Evolutionary conservation across 176 grass and related monocot species (phyloP).

Genomic region (Cenchrus americanus): DNA sequence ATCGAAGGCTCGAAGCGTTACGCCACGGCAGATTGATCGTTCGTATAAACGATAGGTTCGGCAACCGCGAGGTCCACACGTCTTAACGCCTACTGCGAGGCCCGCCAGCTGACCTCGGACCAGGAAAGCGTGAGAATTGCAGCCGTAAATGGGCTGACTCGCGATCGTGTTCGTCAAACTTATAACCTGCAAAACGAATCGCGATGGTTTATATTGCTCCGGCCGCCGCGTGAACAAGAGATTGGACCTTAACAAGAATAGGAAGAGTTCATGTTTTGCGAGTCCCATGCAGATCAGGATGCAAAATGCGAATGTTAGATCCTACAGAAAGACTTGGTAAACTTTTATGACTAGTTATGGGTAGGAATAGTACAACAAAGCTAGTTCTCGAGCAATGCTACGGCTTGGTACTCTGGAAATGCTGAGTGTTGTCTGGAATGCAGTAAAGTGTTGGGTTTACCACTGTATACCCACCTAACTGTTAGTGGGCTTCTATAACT

Average conservation of each 20-base stretch:
- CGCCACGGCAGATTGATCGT: conserved; percentile 36
- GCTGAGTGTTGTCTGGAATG: not conserved
- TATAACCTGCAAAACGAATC: conserved; percentile 99
- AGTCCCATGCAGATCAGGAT: conserved; percentile 28
- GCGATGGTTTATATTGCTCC: conserved; percentile 60
- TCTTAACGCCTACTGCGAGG: conserved; percentile 95
- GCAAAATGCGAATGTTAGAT: conserved; percentile 33
- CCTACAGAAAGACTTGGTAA: conserved; percentile 5
- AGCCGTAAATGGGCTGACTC: conserved; percentile 96
- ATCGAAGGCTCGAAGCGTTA: conserved; percentile 42
- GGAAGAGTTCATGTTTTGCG: not conserved
- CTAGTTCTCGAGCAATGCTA: not conserved
- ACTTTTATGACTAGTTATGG: not conserved
- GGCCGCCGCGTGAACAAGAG: conserved; percentile 49
- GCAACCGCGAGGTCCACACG: conserved; percentile 46
- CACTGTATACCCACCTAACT: not conserved
- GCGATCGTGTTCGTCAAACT: conserved; percentile 93
- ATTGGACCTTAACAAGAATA: conserved; percentile 37
- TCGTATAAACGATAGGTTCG: conserved; percentile 58
- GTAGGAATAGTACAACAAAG: not conserved
- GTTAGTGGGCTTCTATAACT: not conserved
- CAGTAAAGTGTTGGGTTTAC: not conserved
- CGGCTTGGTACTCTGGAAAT: conserved; percentile 6
- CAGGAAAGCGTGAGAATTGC: conserved; percentile 98
- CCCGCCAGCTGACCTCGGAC: conserved; percentile 86